phyloP scores from a whole-genome alignment of 495 filamentous ascomycete species.

The Tuber melanosporum region DNA sequence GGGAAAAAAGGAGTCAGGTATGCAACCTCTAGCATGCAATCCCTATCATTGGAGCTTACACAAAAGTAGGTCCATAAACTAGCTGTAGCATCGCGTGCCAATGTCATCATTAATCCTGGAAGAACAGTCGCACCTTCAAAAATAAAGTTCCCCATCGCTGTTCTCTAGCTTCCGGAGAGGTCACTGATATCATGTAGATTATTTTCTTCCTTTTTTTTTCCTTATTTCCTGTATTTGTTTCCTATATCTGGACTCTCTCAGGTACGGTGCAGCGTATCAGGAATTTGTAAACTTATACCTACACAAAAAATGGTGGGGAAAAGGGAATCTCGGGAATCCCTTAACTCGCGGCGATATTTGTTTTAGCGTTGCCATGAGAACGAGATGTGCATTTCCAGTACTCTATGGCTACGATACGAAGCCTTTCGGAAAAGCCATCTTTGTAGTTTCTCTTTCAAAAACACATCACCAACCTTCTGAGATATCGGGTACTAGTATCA shows the following conservation, averaged over 20 bases:
- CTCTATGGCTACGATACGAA: not conserved
- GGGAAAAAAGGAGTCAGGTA: slow-evolving; percentile 66
- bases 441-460: not conserved
- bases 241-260: not conserved
- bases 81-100: not conserved
- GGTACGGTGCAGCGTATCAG: not conserved
- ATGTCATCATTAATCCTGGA: not conserved
- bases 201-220: not conserved
- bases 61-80: not conserved
- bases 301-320: not conserved
- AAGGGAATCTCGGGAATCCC: too few species aligned
- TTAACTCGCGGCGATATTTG: not conserved
- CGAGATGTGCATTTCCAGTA: not conserved
- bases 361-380: not conserved
- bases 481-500: not conserved
- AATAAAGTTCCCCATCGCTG: not conserved
- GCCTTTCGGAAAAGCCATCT: not conserved
- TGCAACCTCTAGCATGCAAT: slow-evolving; percentile 48
- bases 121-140: not conserved
- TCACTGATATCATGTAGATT: not conserved
- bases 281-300: not conserved
- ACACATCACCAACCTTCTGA: not conserved
- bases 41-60: not conserved
- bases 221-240: not conserved
- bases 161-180: not conserved